Conservation (phyloP, 1,139 yeast species). For the Candida freyschussii region DNA sequence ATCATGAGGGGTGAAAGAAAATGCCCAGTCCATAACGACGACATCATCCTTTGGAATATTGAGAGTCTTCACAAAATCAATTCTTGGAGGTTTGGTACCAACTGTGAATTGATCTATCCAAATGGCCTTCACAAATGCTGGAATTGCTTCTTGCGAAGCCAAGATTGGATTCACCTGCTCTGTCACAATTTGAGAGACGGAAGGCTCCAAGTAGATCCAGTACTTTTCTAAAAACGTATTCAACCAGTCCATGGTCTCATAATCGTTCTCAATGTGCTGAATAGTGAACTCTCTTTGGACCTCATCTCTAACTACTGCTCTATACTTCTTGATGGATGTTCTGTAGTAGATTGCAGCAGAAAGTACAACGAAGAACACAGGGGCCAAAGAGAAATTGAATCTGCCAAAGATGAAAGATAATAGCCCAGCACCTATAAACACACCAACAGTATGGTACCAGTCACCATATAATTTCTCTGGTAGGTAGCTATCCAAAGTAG, state of each 20-base stretch:
- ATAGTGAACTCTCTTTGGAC: conserved; percentile 84
- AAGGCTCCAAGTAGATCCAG: conserved; percentile 89
- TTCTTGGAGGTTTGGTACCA: conserved; percentile 93
- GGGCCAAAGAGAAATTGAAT: conserved; percentile 71
- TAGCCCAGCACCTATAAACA: conserved; percentile 58
- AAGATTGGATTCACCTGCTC: conserved; percentile 80
- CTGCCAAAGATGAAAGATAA: conserved; percentile 78
- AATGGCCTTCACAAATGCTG: conserved; percentile 73
- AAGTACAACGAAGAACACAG: conserved; percentile 67
- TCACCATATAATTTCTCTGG: conserved; percentile 81
- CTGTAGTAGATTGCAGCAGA: conserved; percentile 67
- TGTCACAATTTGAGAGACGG: conserved; percentile 79
- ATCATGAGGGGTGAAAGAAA: conserved; percentile 88
- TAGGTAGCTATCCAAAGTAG: conserved; percentile 61
- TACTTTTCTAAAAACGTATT: conserved; percentile 82
- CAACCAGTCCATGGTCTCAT: conserved; percentile 93
- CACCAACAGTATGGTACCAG: conserved; percentile 88
- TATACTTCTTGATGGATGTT: conserved; percentile 74
- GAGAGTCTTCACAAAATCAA: conserved; percentile 83
- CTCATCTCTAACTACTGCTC: conserved; percentile 67
- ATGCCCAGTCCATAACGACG: conserved; percentile 94
- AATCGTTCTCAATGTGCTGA: conserved; percentile 75
- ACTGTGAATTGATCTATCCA: conserved; percentile 87
- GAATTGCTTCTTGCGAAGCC: conserved; percentile 67
- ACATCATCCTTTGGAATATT: conserved; percentile 85